phyloP scores from a whole-genome alignment of 257 asterid species.

The Solanum corneliomulleri region DNA sequence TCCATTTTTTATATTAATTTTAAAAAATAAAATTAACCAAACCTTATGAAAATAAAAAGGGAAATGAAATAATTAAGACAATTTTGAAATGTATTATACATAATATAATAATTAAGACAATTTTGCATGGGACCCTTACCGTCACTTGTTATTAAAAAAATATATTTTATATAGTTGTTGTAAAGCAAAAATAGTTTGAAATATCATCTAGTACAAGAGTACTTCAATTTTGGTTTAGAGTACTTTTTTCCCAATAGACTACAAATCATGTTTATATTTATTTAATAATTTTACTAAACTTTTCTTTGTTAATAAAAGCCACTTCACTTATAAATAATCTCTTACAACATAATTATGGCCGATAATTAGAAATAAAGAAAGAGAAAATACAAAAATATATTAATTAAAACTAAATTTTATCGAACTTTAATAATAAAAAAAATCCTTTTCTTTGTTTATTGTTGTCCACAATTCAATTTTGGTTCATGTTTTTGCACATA shows the following conservation, averaged over 20 bases:
- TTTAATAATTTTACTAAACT: not conserved
- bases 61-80: not conserved
- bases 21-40: not conserved
- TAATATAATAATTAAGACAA: too few species aligned
- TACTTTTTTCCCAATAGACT: not conserved
- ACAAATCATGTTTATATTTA: not conserved
- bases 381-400: not conserved
- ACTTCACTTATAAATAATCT: not conserved
- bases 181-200: not conserved
- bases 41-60: too few species aligned
- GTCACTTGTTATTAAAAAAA: not conserved
- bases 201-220: not conserved
- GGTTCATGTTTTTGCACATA: not conserved
- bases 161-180: not conserved
- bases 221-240: not conserved
- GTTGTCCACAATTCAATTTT: not conserved
- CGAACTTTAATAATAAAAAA: not conserved
- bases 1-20: not conserved
- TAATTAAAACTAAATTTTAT: not conserved
- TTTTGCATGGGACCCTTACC: not conserved
- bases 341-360: not conserved
- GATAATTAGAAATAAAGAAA: not conserved
- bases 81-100: not conserved
- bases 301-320: not conserved
- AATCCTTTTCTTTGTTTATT: not conserved